Base-by-base conservation (phyloP, 2,329 filamentous ascomycete species). In the Scopulariopsis brevicaulis region DNA sequence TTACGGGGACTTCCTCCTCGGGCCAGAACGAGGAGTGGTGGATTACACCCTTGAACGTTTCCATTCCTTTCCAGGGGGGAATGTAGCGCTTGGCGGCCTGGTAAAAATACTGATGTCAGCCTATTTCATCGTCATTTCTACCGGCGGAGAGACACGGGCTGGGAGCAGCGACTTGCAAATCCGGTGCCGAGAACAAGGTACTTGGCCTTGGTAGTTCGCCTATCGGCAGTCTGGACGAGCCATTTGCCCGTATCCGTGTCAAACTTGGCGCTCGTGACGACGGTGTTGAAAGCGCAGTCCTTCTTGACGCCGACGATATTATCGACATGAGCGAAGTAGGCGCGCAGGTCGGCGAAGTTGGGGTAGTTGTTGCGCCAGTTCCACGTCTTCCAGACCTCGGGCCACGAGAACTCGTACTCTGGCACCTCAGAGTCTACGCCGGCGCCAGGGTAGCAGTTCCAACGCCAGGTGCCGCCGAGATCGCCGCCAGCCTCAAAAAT, bases 21-120 rank as follows among this genome's bases (percentile, higher is more conserved):
- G 83, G 82, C 83, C 83, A 85, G 66, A 80, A 80, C 1, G 80
- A 82, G 0, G 80, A 79, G 65, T 85, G 82, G 63, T 82, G 76
- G 14, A 84, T 75, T 18, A 74, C 67, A 22, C 84, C 84, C 58
- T 81, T 74, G 73, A 84, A 87, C 32, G 73, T 76, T 22, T 82
- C 75, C 60, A 85, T 74, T 14, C 83, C 82, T 12, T 76, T 74
- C 75, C 79, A 85, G 58, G 80, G 74, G 0, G 84, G 83, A 46
- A 82, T 77, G 61, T 86, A 78, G n/a, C 81, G 71, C 64, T 81
- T 83, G 1, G 83, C 79, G 1, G 83, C 76, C 72, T 74, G 28
- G 34, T 40, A 22, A 57, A 10, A 52, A 34, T 46, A 22, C 34
- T 28, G 37, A 12, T 35, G 34, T 35, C 34, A 35, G 34, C 34